phyloP scores from a whole-genome alignment of 768 basidiomycete genomes.

The Kwoniella pini region DNA sequence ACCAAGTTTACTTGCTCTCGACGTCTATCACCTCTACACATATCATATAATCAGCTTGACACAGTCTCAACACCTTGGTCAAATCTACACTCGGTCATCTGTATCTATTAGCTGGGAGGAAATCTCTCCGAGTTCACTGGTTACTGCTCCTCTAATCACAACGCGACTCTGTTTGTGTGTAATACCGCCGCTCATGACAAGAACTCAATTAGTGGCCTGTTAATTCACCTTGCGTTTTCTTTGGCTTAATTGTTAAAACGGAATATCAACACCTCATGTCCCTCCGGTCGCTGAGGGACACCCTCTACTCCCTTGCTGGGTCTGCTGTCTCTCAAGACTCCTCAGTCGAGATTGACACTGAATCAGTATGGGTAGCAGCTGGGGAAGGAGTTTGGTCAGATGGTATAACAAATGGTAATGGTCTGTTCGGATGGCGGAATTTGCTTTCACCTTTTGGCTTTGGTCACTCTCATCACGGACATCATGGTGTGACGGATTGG shows the following conservation, averaged over 20 bases:
- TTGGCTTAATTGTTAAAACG: not conserved
- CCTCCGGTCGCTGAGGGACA: slow-evolving; percentile 29
- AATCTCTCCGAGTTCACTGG: not conserved
- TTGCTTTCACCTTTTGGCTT: slow-evolving; percentile 12
- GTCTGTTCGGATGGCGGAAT: slow-evolving; percentile 15
- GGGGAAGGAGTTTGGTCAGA: slow-evolving; percentile 19
- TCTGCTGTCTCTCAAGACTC: slow-evolving; percentile 1
- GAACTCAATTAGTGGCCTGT: not conserved
- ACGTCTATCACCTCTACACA: too few relatives aligned
- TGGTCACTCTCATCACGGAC: slow-evolving; percentile 8
- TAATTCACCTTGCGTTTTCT: not conserved
- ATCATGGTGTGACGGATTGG: slow-evolving; percentile 27
- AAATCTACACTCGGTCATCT: too few relatives aligned
- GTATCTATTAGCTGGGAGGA: not conserved
- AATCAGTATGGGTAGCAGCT: slow-evolving; percentile 14
- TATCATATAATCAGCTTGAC: too few relatives aligned
- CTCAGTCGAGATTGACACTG: slow-evolving; percentile 3
- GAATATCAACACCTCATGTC: slow-evolving; percentile 10
- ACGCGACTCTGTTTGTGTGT: not conserved
- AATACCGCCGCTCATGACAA: slow-evolving; percentile 9
- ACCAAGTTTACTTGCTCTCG: too few relatives aligned
- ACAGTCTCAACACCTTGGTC: too few relatives aligned
- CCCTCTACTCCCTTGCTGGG: slow-evolving; percentile 16
- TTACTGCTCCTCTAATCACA: not conserved
- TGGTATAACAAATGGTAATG: slow-evolving; percentile 4